phyloP scores from a whole-genome alignment of 2,329 filamentous ascomycete genomes.

The Teratosphaeria viscida region DNA sequence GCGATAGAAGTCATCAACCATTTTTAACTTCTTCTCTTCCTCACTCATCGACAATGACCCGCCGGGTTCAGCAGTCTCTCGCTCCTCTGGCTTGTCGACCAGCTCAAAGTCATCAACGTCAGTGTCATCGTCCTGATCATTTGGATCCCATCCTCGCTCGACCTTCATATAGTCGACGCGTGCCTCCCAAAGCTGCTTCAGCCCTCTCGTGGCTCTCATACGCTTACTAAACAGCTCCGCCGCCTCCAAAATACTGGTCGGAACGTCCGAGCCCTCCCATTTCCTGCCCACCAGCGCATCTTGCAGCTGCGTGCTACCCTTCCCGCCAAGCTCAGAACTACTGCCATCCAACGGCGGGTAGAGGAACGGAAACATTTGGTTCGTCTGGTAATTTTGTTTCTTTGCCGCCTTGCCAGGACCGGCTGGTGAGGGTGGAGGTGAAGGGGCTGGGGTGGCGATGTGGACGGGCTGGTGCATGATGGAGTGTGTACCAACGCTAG shows the following conservation, averaged over 20 bases:
- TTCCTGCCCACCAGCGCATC: constrained; percentile 68
- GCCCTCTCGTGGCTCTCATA: constrained; percentile 83
- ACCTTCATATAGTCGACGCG: constrained; percentile 84
- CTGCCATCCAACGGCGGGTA: constrained; percentile 85
- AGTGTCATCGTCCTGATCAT: constrained; percentile 14
- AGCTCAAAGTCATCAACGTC: constrained; percentile 27
- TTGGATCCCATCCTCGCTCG: constrained; percentile 74
- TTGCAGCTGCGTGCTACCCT: constrained; percentile 71
- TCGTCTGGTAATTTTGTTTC: constrained; percentile 99
- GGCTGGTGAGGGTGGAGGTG: constrained; percentile 83
- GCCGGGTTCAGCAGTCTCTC: constrained; percentile 25
- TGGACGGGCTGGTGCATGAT: constrained; percentile 95
- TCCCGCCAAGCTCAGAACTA: constrained; percentile 84
- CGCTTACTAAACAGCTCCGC: constrained; percentile 83
- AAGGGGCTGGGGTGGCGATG: constrained; percentile 95
- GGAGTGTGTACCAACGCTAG: constrained; percentile 45
- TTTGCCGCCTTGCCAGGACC: constrained; percentile 81
- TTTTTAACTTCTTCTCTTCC: constrained; percentile 23
- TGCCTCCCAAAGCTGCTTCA: constrained; percentile 90
- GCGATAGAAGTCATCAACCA: constrained; percentile 73
- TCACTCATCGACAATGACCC: constrained; percentile 15
- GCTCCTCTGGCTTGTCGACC: constrained; percentile 9
- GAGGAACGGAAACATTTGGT: constrained; percentile 96
- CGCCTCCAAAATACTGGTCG: constrained; percentile 87
- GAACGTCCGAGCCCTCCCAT: constrained; percentile 92